Evolutionary conservation across 2,329 filamentous ascomycete genomes (phyloP), one percentile per base, ranked within the genome.

Genomic region (Aspergillus pseudoglaucus): DNA sequence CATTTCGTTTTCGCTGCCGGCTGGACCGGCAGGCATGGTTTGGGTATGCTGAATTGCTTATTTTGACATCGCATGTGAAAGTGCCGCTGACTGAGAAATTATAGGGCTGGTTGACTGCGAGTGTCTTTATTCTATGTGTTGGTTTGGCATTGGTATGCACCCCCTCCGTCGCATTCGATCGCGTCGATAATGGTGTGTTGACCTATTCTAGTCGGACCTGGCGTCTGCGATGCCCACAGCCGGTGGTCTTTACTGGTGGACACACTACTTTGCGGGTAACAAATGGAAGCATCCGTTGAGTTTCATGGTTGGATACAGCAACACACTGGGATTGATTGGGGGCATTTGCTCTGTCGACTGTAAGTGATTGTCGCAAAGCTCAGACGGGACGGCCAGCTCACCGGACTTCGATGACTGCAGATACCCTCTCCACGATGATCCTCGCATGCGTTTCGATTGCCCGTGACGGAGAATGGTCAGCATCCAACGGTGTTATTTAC

Each of bases 321-420:
- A 83, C 56, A 82, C 77, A 1, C 68, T 83, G 15, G 80, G 80
- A 6, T 61, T 82, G 7, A 71, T 83, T n/a, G 80, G 79, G 27
- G 80, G 80, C 5, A 68, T 83, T 12, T 83, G 80, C 62, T 81
- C 78, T 20, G 79, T 83, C 51, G 80, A 83, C 59, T 84, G 68
- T 71, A 51, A 53, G 64, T 49, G n/a, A 15, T n/a, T 10, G n/a
- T 17, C 12, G 8, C 9, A 4, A 7, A 6, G 18, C 15, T 14
- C 2, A 25, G 18, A 12, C 27, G 4, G 22, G 55, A 54, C 6
- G 23, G 18, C 9, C 12, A 3, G 17, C n/a, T 18, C 5, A 18
- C 37, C 2, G 10, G 32, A 27, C 2, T 44, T 46, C 33, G 33
- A 39, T 45, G n/a, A 2, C 25, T 30, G 10, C 25, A 63, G 59